Base-by-base conservation (phyloP, 208 protist species). In the Leishmania aethiopica region DNA sequence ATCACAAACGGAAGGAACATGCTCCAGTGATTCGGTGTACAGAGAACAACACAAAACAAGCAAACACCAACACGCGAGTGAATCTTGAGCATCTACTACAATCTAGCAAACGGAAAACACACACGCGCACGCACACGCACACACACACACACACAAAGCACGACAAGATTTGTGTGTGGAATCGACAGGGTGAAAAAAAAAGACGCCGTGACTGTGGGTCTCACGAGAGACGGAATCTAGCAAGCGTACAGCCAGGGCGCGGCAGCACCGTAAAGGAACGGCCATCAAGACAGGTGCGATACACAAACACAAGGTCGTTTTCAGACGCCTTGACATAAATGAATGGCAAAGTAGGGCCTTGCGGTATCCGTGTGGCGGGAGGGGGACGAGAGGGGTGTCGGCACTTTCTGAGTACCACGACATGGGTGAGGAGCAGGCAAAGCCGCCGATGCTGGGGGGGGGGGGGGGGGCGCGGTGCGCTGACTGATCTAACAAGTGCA, bases 61-160 rank as follows among this genome's bases (percentile, higher is more conserved):
- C 8, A 19, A 51, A 7, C 19, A 32, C 6, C 8, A 55, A 53
- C 28, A 74, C 3, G 28, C 70, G 3, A 74, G 70, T 74, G 70
- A 74, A 37, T 47, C 2, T 37, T 55, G 70, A 55, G 70, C 25
- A 73, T 74, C 45, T 74, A 74, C 70, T 51, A 32, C 40, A 53
- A 74, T 74, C 70, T 74, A 74, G 11, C 49, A 47, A 25, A 45
- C 28, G 57, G 57, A 10, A 47, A 69, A 22, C 5, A 45, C 5
- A 45, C 5, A 10, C n/a, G n/a, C n/a, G n/a, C n/a, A n/a, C n/a
- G n/a, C 22, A 37, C 13, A 32, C 13, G 10, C 28, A 1, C 40
- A 42, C 42, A 45, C 42, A 45, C 42, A 1, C 40, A 7, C 42
- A 32, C n/a, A 25, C 3, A 40, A 19, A n/a, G 8, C 17, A 72